Conservation (phyloP, 169 alveolate species). For the Eimeria tenella region DNA sequence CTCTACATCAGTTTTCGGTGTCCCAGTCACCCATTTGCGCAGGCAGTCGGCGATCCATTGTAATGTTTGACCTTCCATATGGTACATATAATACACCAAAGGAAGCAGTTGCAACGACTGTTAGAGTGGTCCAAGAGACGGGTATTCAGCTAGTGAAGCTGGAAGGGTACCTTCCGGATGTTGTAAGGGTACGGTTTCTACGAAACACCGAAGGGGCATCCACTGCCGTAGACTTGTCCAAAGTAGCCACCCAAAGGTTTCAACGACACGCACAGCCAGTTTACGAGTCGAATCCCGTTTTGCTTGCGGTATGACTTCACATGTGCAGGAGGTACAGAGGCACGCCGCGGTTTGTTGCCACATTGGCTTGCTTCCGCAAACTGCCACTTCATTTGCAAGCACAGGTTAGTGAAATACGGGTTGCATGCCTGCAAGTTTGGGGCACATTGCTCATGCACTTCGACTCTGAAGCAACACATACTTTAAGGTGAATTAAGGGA, state of each 20-base stretch:
- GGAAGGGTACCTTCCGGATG: conserved; percentile 79
- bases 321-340: conserved; percentile 64
- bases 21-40: background rate
- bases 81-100: conserved; percentile 76
- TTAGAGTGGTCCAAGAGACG: conserved; percentile 59
- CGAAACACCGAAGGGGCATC: background rate
- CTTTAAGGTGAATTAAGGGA: background rate
- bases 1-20: too few species aligned
- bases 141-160: conserved; percentile 78
- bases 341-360: conserved; percentile 76
- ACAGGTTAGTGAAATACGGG: conserved; percentile 36
- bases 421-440: background rate
- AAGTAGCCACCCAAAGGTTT: too few species aligned
- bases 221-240: too few species aligned
- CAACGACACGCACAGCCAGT: background rate
- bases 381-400: conserved; percentile 73
- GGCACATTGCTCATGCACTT: background rate
- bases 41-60: conserved; percentile 77
- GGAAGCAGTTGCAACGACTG: conserved; percentile 69
- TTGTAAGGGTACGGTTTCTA: conserved; percentile 55
- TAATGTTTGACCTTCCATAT: conserved; percentile 79
- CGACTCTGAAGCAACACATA: background rate
- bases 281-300: background rate
- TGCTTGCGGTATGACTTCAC: background rate
- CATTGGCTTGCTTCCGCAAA: conserved; percentile 81